Conservation (phyloP, 148 eudicot species). For the Linanthus parryae region DNA sequence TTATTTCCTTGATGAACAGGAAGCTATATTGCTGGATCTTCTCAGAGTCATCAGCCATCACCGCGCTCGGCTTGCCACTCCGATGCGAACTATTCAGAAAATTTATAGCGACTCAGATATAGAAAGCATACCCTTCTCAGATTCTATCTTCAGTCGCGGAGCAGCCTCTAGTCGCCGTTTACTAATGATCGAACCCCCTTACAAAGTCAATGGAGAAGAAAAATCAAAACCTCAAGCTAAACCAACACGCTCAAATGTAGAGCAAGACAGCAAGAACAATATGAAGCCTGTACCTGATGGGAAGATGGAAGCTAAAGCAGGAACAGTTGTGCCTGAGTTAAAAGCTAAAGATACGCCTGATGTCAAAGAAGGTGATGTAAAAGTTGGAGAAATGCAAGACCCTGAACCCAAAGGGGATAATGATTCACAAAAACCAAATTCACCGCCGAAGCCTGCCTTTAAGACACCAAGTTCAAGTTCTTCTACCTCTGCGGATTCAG, state of each 20-base stretch:
- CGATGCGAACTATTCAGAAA: slow-evolving; percentile 83
- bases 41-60: slow-evolving; percentile 85
- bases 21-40: slow-evolving; percentile 80
- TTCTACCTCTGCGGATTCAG: slow-evolving; percentile 24
- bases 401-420: no score
- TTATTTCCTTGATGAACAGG: slow-evolving; percentile 37
- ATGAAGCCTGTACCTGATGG: slow-evolving; percentile 24
- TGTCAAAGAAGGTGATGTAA: slow-evolving; percentile 23
- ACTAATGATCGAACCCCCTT: slow-evolving; percentile 65
- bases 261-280: slow-evolving; percentile 32
- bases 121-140: slow-evolving; percentile 58
- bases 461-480: slow-evolving; percentile 21
- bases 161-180: slow-evolving; percentile 51
- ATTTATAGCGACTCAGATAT: slow-evolving; percentile 50
- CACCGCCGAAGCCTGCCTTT: slow-evolving; percentile 17
- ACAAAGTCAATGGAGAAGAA: slow-evolving; percentile 81
- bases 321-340: slow-evolving; percentile 21
- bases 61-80: slow-evolving; percentile 87
- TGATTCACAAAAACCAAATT: neutral
- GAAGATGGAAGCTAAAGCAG: slow-evolving; percentile 34
- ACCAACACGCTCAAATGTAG: slow-evolving; percentile 31
- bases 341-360: slow-evolving; percentile 38
- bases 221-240: slow-evolving; percentile 53
- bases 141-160: slow-evolving; percentile 43
- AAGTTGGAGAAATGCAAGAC: slow-evolving; percentile 28